Base-by-base conservation (phyloP, 2,329 filamentous ascomycete genomes). In the Didymellaceae sp. region DNA sequence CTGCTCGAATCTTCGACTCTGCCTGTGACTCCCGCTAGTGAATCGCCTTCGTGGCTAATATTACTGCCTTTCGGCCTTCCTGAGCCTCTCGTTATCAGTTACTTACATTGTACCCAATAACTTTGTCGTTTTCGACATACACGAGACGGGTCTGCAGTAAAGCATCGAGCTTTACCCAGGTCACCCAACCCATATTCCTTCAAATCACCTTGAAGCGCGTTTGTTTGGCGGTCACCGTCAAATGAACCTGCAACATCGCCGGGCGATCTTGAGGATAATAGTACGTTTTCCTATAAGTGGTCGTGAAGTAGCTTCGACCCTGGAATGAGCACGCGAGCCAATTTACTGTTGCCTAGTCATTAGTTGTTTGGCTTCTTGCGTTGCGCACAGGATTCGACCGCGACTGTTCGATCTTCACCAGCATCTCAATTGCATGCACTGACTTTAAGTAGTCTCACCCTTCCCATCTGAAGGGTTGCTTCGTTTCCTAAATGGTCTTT, bases 231-330 rank as follows among this genome's bases (percentile, higher is more conserved):
- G 86, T 87, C 78, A 51, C 90, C 92, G 91, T 95, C 90, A 93
- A 91, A 96, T 96, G 92, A 96, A 94, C 91, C 91, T 97, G 92
- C 91, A 92, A 80, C 79, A 77, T 78, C 78, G 77, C 73, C 78
- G 80, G 74, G 72, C 78, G 58, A 63, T 58, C 75, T 77, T 79
- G 77, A 82, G 79, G 80, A 80, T 82, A 75, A 80, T 80, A 80
- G 87, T 90, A 83, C 78, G 84, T 77, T 17, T 20, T 13, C 25
- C 45, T 40, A 16, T 18, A 37, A 38, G 40, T 40, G 18, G 33
- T 35, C 20, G 38, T 17, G 38, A 49, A 46, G 49, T 31, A n/a
- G 44, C 33, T 34, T 28, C 45, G 25, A 38, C 34, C 21, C 13
- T 7, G 40, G 28, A 45, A 42, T 45, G 49, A 46, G 40, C 54